Percentiles rank a stretch among this genome's conserved stretches.
These are phyloP conservation scores for Candida labiduridarum DNA, from an alignment of 1,139 yeast genomes.

Conservation along the genomic window DNA sequence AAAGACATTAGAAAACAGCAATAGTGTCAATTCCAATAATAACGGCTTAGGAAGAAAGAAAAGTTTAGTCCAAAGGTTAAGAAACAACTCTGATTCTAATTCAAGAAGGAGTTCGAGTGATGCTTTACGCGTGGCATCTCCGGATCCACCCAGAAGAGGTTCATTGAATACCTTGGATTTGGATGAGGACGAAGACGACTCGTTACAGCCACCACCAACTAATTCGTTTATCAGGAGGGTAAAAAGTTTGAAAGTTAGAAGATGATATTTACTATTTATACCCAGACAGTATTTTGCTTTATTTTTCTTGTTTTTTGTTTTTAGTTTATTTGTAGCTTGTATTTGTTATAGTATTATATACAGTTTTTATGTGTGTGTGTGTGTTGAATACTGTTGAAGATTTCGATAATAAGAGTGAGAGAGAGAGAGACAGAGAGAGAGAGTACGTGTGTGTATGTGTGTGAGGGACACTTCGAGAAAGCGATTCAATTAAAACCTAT, in stretches of 20 bases:
- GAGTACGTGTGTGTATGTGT: too few relatives aligned
- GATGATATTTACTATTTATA: constrained; percentile 15
- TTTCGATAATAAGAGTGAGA: neutral
- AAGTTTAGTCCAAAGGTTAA: constrained; percentile 69
- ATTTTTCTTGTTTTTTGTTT: neutral
- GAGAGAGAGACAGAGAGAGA: neutral
- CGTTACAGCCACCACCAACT: constrained; percentile 30
- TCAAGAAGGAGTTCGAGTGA: constrained; percentile 44
- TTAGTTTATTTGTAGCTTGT: constrained; percentile 2
- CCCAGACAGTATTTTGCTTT: constrained; percentile 2
- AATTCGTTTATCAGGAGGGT: constrained; percentile 76
- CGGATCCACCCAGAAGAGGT: constrained; percentile 22
- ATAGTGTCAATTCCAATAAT: constrained; percentile 16
- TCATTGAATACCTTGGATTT: constrained; percentile 19
- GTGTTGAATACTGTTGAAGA: neutral
- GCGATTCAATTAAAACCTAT: too few relatives aligned
- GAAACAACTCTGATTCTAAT: constrained; percentile 40
- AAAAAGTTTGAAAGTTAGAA: constrained; percentile 80
- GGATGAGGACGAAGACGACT: constrained; percentile 26
- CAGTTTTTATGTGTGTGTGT: constrained; percentile 1
- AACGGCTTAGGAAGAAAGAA: constrained; percentile 67
- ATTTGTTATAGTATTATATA: constrained; percentile 16
- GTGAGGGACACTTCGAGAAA: too few relatives aligned
- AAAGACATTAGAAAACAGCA: constrained; percentile 20
- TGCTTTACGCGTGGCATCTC: constrained; percentile 2